Percentiles rank a stretch among this genome's conserved stretches.
Conservation (phyloP, 441 rosid species). For the Corymbia calophylla region DNA sequence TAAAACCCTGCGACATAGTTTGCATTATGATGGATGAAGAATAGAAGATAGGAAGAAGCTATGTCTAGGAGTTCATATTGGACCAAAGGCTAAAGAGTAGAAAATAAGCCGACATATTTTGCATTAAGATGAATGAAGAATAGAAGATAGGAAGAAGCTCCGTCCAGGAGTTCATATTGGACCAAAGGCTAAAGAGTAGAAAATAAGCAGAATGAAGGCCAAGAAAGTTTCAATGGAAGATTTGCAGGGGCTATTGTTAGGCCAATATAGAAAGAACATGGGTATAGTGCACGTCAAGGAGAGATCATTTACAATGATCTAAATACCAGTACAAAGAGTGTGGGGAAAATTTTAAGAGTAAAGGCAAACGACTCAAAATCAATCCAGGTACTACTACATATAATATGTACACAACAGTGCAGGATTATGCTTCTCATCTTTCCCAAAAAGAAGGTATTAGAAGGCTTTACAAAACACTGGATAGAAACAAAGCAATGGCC, state of each 20-base stretch:
- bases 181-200: neutral
- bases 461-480: neutral
- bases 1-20: conserved; percentile 43
- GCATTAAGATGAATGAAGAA: neutral
- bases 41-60: neutral
- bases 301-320: neutral
- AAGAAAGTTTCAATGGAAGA: neutral
- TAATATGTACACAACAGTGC: neutral
- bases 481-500: neutral
- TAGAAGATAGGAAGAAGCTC: neutral
- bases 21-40: neutral
- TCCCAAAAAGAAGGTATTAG: neutral
- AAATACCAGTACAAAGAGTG: neutral
- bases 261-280: neutral
- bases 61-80: neutral
- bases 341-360: neutral
- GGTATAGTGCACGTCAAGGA: neutral
- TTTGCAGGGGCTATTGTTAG: neutral
- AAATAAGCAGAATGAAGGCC: neutral
- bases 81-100: neutral
- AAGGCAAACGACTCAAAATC: neutral
- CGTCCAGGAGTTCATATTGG: neutral
- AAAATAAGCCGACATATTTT: neutral
- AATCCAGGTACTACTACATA: neutral
- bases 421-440: neutral